A percentile compares a stretch with the other conserved stretches of the same genome.
Conservation (phyloP, 202 grass and related monocot genomes). For the Dendrocalamus latiflorus region DNA sequence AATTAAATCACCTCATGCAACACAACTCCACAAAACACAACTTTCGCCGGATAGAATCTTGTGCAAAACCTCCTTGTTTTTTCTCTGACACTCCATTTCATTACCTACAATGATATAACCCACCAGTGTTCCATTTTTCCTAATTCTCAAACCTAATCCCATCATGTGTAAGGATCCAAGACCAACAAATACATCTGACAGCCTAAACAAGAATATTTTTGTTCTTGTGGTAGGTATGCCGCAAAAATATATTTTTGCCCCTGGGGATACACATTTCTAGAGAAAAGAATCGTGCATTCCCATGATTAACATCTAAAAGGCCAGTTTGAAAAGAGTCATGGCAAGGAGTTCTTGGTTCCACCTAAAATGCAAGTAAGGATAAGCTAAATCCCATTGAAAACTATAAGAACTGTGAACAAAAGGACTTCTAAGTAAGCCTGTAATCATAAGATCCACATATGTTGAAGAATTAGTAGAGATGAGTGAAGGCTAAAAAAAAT, state of each 20-base stretch:
- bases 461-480: not conserved
- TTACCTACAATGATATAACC: not conserved
- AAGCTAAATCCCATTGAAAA: not conserved
- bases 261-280: not conserved
- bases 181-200: no score
- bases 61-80: not conserved
- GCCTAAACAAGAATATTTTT: not conserved
- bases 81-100: not conserved
- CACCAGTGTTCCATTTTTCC: not conserved
- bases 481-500: not conserved
- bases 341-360: not conserved
- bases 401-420: not conserved
- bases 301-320: not conserved
- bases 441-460: not conserved
- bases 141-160: not conserved
- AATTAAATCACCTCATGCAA: not conserved
- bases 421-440: not conserved
- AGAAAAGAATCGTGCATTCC: constrained; percentile 5
- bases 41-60: not conserved
- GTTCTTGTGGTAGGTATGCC: not conserved
- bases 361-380: not conserved
- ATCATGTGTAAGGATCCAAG: no score
- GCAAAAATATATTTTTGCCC: not conserved
- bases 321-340: not conserved
- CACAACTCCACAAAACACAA: not conserved